A percentile compares a stretch with the other conserved stretches of the same genome.
Conservation (phyloP, 2,329 filamentous ascomycete species). For the Parascedosporium putredinis region DNA sequence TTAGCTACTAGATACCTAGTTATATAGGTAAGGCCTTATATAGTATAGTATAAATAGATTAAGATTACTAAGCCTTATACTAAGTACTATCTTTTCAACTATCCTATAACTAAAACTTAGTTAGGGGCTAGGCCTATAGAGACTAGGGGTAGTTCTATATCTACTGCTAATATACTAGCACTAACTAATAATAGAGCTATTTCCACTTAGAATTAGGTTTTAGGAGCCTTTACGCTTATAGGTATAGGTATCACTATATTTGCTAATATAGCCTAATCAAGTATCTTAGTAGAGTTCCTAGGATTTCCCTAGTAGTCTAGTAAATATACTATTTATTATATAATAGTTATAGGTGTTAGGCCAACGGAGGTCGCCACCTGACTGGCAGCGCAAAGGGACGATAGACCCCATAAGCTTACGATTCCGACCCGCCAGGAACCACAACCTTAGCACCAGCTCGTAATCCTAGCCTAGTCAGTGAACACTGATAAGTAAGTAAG, state of each 20-base stretch:
- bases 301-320: neutral
- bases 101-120: neutral
- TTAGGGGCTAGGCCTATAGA: neutral
- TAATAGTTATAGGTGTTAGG: neutral
- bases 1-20: neutral
- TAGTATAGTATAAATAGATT: neutral
- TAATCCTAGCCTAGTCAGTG: no score
- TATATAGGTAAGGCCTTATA: neutral
- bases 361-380: no score
- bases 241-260: neutral
- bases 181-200: neutral
- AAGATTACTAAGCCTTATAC: neutral
- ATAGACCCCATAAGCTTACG: no score
- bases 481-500: no score
- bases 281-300: neutral
- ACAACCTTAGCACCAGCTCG: no score
- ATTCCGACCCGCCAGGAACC: no score
- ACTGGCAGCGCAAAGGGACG: no score
- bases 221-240: neutral
- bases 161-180: neutral
- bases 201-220: neutral
- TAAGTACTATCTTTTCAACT: neutral
- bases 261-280: neutral
- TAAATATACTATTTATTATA: neutral
- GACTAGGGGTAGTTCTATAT: neutral